Base-by-base conservation (phyloP, 1,284 basidiomycete genomes). In the Porogramme epimiltina region DNA sequence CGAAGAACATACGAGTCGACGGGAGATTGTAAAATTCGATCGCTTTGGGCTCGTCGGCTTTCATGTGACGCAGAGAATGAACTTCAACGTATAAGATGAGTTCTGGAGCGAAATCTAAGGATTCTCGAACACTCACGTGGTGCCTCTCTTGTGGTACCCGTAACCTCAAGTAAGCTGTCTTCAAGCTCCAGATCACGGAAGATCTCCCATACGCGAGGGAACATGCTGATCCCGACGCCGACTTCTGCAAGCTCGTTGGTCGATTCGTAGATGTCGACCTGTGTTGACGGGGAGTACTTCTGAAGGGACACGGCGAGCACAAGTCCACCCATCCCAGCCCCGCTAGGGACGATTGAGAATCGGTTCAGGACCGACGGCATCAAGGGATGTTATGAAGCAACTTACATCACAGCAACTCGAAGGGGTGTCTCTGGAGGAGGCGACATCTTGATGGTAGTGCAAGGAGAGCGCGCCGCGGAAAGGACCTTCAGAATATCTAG, bases 211-310 rank as follows among this genome's bases (percentile, higher is more conserved):
- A 52, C 47, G 13, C 63, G 53, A 15, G 69, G 68, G 48, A 51
- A 63, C 48, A 70, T 53, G 4, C 59, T 62, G 23, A 69, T 70
- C 4, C 75, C 76, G 6, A 76, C 76, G 5, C 77, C 76, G 37
- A 75, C 62, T 58, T 72, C 71, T 10, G 67, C 60, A 47, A 78
- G 71, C 46, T 64, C 59, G 4, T 51, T 24, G 1, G 72, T 66
- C 4, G 70, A 64, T 59, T 77, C 76, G 59, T 75, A 78, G 19
- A 77, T 59, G 31, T 73, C 68, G 40, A 77, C 66, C 22, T 70
- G 64, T 24, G 76, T 69, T 49, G 73, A 64, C 3, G 67, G 58
- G 45, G 66, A 37, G 36, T 34, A 63, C 51, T 68, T 66, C 3
- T 69, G 62, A 13, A 78, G 54, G 1, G 70, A 69, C 2, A 74